Conservation (phyloP, 2,329 filamentous ascomycete species). For the Penicillium polonicum region DNA sequence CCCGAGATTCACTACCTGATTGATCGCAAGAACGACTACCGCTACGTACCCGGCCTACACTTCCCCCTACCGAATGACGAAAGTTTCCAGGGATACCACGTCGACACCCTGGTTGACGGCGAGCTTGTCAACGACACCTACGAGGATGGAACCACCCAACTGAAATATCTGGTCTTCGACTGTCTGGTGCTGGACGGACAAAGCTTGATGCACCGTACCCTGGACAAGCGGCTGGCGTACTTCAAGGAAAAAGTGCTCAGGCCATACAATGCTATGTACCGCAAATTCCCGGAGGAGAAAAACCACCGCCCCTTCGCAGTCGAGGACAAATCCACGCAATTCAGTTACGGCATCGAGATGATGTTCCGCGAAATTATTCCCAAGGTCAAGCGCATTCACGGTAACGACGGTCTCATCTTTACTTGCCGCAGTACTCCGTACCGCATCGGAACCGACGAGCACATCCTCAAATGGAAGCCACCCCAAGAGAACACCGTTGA, state of each 20-base stretch:
- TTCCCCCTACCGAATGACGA: slow-evolving; percentile 70
- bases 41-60: slow-evolving; percentile 75
- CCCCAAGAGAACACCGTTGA: slow-evolving; percentile 94
- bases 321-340: slow-evolving; percentile 84
- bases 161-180: slow-evolving; percentile 91
- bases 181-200: slow-evolving; percentile 78
- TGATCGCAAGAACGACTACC: slow-evolving; percentile 97
- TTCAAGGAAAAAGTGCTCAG: slow-evolving; percentile 78
- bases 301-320: slow-evolving; percentile 74
- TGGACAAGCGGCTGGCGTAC: slow-evolving; percentile 87
- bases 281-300: slow-evolving; percentile 71
- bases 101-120: slow-evolving; percentile 81
- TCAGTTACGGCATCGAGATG: slow-evolving; percentile 83
- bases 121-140: slow-evolving; percentile 87
- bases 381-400: slow-evolving; percentile 69
- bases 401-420: slow-evolving; percentile 96
- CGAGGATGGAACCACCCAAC: slow-evolving; percentile 63
- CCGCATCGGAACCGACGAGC: slow-evolving; percentile 82
- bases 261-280: slow-evolving; percentile 70
- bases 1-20: slow-evolving; percentile 84
- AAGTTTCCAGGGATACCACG: slow-evolving; percentile 66
- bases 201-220: slow-evolving; percentile 71
- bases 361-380: slow-evolving; percentile 90
- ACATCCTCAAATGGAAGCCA: slow-evolving; percentile 98
- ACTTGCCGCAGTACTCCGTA: slow-evolving; percentile 89